phyloP scores from a whole-genome alignment of 2,329 filamentous ascomycete species.

The Malbranchea zuffiana region DNA sequence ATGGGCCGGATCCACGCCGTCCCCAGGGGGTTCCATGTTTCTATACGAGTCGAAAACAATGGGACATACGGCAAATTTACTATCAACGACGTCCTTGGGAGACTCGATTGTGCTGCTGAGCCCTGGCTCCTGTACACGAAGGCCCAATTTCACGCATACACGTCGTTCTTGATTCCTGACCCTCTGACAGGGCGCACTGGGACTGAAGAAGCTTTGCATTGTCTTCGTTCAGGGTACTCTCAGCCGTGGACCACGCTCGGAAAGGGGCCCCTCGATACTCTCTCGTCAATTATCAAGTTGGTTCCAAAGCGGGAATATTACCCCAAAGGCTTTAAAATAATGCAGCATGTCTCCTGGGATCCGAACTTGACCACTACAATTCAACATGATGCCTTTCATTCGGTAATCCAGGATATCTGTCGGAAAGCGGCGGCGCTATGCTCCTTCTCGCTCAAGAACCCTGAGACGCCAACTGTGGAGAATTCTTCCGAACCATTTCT shows the following conservation, averaged over 20 bases:
- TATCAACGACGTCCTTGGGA: conserved; percentile 41
- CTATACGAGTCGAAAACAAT: conserved; percentile 27
- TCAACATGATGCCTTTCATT: conserved; percentile 30
- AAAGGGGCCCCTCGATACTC: conserved; percentile 1
- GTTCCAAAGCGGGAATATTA: conserved; percentile 36
- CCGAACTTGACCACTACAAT: conserved; percentile 27
- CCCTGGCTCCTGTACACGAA: conserved; percentile 10
- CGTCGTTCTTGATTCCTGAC: conserved; percentile 21
- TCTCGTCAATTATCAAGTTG: conserved; percentile 17
- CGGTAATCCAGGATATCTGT: conserved; percentile 12
- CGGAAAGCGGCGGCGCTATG: conserved; percentile 4
- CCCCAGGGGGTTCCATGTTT: conserved; percentile 22
- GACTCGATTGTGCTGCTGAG: conserved; percentile 34
- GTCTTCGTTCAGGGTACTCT: conserved; percentile 10
- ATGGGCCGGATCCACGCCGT: conserved; percentile 24
- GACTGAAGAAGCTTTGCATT: conserved; percentile 16
- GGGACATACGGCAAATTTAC: conserved; percentile 35
- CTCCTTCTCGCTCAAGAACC: conserved; percentile 8
- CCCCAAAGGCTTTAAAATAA: conserved; percentile 29
- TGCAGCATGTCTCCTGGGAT: conserved; percentile 40
- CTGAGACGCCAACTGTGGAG: conserved; percentile 1
- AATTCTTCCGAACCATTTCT: conserved; percentile 5
- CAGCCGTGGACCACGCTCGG: conserved; percentile 13
- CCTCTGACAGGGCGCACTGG: conserved; percentile 20
- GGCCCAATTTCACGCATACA: conserved; percentile 25